These are phyloP conservation scores for Aulographum hederae DNA, from an alignment of 2,329 filamentous ascomycete species.

Conservation along the genomic window DNA sequence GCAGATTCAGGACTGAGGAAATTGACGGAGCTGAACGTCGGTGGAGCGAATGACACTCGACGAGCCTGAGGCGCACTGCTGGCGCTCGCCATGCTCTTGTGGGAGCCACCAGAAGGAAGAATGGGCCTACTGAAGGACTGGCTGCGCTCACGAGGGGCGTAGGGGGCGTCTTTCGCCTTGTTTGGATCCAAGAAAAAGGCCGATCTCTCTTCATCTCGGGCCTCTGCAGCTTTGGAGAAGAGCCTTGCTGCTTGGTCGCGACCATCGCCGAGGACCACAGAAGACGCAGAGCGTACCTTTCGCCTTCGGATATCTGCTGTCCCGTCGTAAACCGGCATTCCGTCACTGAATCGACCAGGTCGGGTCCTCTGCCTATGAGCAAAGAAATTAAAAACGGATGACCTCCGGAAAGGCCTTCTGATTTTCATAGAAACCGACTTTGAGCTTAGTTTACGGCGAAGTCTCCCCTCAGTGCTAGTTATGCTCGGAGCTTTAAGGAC, in stretches of 20 bases:
- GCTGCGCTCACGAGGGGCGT: background rate
- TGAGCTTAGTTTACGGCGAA: background rate
- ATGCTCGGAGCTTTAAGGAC: background rate
- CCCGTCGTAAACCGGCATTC: background rate
- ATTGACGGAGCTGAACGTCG: background rate
- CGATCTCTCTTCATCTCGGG: background rate
- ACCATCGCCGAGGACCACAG: background rate
- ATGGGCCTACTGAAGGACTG: background rate
- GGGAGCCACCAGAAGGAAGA: background rate
- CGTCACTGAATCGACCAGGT: background rate
- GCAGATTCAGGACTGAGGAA: background rate
- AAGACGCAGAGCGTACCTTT: slow-evolving; percentile 12
- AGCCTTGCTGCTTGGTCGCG: background rate
- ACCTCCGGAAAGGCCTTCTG: background rate
- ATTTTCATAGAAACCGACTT: background rate
- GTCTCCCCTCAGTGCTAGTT: background rate
- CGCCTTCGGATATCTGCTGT: background rate
- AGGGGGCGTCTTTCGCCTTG: background rate
- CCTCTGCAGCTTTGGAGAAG: background rate
- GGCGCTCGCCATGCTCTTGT: background rate
- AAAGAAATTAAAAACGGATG: background rate
- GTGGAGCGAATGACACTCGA: background rate
- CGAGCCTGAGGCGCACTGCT: background rate
- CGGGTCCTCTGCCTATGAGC: background rate
- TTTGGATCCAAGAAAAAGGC: background rate